Conservation (phyloP, 2,329 filamentous ascomycete species). For the Geosmithia putterillii region DNA sequence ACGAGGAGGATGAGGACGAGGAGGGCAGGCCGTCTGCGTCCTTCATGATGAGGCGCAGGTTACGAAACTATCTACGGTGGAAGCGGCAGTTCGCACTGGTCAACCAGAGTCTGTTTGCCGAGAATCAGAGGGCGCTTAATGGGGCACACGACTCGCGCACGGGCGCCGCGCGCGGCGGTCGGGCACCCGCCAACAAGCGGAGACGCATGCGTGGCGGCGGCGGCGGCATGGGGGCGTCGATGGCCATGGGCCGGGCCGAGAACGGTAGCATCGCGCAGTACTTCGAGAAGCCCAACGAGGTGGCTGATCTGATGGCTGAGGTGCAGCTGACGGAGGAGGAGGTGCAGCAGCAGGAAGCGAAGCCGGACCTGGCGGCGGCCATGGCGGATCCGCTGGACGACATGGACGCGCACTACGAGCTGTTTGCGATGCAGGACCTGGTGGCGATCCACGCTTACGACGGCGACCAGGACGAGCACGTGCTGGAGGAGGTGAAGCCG, state of each 20-base stretch:
- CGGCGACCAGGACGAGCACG: conserved; percentile 87
- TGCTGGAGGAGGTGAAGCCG: conserved; percentile 89
- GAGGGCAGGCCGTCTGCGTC: conserved; percentile 58
- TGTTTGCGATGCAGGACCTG: conserved; percentile 84
- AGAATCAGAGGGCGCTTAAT: conserved; percentile 67
- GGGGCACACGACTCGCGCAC: conserved; percentile 47
- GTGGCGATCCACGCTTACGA: conserved; percentile 89
- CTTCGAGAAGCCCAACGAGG: conserved; percentile 73
- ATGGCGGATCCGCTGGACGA: conserved; percentile 68
- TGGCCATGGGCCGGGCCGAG: conserved; percentile 46
- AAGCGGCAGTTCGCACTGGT: conserved; percentile 81
- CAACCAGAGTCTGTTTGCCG: conserved; percentile 64
- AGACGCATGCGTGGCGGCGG: conserved; percentile 74
- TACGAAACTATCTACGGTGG: conserved; percentile 82
- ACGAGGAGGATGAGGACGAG: conserved; percentile 26
- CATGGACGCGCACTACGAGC: conserved; percentile 83
- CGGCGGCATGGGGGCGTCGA: conserved; percentile 30
- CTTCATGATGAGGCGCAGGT: conserved; percentile 80
- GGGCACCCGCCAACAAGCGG: conserved; percentile 70
- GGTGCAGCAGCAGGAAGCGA: conserved; percentile 64
- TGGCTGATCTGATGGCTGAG: conserved; percentile 71
- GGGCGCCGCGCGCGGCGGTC: conserved; percentile 37
- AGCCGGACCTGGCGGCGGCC: conserved; percentile 62
- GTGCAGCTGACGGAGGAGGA: conserved; percentile 73
- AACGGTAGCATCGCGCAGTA: conserved; percentile 65